Conservation (phyloP, 2,329 filamentous ascomycete genomes). For the Pezizomycotina sp. region DNA sequence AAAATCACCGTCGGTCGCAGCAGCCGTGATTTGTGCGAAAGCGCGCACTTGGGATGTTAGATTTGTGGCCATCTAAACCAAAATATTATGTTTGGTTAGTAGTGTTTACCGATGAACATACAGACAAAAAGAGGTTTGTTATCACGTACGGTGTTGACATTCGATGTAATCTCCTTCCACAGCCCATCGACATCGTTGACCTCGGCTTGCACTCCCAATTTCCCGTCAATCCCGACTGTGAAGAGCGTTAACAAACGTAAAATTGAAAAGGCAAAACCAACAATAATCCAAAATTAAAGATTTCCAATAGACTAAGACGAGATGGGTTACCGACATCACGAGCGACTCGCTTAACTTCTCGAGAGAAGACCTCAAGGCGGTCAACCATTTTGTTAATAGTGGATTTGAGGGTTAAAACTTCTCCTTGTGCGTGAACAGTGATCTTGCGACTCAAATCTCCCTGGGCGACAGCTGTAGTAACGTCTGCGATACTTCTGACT, state of each 20-base stretch:
- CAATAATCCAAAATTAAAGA: no score
- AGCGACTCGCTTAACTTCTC: constrained; percentile 86
- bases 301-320: no score
- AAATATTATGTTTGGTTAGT: constrained; percentile 28
- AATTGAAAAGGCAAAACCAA: no score
- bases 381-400: constrained; percentile 99
- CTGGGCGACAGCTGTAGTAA: constrained; percentile 57
- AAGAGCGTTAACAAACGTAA: no score
- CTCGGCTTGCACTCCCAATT: constrained; percentile 95
- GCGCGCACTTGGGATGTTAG: constrained; percentile 92
- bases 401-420: constrained; percentile 83
- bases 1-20: constrained; percentile 92
- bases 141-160: constrained; percentile 90
- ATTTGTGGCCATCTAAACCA: constrained; percentile 44
- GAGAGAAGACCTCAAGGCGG: constrained; percentile 84
- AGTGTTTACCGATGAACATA: background rate
- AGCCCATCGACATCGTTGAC: constrained; percentile 81
- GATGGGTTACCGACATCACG: constrained; percentile 50
- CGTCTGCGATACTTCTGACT: constrained; percentile 85
- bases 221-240: constrained; percentile 74
- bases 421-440: constrained; percentile 83
- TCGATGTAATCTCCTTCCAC: constrained; percentile 96
- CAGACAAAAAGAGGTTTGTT: constrained; percentile 36
- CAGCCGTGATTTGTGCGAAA: constrained; percentile 96
- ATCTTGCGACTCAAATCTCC: constrained; percentile 95